Base-by-base conservation (phyloP, 176 grass and related monocot species). In the Rhynchospora pubera region DNA sequence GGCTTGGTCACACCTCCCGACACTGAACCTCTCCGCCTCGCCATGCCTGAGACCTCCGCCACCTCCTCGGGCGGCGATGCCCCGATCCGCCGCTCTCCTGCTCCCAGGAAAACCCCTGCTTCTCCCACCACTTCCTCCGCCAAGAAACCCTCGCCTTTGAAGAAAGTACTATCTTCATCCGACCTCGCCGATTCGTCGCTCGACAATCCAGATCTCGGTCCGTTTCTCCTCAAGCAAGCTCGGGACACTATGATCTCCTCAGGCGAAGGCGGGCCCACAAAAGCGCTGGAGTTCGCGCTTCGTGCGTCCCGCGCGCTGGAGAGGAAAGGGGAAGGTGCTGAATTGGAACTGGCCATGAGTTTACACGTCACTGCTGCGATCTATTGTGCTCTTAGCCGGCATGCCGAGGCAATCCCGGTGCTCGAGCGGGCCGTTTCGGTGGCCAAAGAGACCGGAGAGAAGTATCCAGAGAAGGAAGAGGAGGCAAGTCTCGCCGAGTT, bases 151-250 rank as follows among this genome's bases (percentile, higher is more conserved):
- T n/a, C n/a, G n/a, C n/a, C n/a, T n/a, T n/a, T n/a, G n/a, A n/a
- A n/a, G n/a, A n/a, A n/a, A n/a, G n/a, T n/a, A n/a, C n/a, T n/a
- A n/a, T n/a, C n/a, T n/a, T n/a, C n/a, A n/a, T n/a, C n/a, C n/a
- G n/a, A n/a, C n/a, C n/a, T n/a, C n/a, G n/a, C n/a, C n/a, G 82
- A 70, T 62, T 74, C 51, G 2, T 90, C 93, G 57, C 89, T 99
- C 8, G 97, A 99, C 82, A 99, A 99, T 82, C 97, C 97, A 87
- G 97, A 99, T 99, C 97, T 99, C 79, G 97, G 97, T 1, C 97
- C 96, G 1, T 99, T 99, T 85, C 87, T 99, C 26, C 91, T 99
- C 63, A 99, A 99, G 86, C 87, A 91, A 77, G 92, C 96, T 14
- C 85, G 96, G 44, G 91, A 94, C 78, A 88, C 96, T 26, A 93